A percentile compares a stretch with the other conserved stretches of the same genome.
Conservation (phyloP, 306 rosid genomes). For the Myrica gale region DNA sequence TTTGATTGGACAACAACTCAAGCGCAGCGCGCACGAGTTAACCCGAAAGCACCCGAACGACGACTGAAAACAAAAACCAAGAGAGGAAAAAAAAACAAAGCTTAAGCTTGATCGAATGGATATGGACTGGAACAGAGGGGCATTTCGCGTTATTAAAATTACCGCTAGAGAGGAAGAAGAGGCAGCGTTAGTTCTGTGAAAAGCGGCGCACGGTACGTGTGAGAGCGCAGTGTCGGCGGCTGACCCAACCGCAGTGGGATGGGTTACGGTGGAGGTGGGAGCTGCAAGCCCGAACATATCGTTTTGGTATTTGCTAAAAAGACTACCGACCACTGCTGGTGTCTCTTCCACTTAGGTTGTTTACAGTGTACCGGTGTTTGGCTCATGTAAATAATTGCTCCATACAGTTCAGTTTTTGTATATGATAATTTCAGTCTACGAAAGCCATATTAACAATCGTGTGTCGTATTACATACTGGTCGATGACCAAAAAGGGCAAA, state of each 20-base stretch:
- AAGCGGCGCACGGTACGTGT: constrained; percentile 23
- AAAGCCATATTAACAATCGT: too few relatives aligned
- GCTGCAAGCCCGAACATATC: constrained; percentile 34
- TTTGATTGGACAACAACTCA: constrained; percentile 40
- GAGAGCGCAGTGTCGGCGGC: constrained; percentile 11
- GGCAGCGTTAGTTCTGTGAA: neutral
- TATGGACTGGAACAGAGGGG: constrained; percentile 14
- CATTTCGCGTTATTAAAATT: neutral
- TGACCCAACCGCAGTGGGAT: neutral
- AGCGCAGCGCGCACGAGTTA: constrained; percentile 30
- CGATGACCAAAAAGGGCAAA: too few relatives aligned
- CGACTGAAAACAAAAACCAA: constrained; percentile 12
- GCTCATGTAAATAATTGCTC: too few relatives aligned
- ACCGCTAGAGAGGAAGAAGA: neutral
- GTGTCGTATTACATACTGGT: too few relatives aligned
- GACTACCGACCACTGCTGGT: neutral
- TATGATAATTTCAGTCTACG: too few relatives aligned
- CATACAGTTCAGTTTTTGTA: too few relatives aligned
- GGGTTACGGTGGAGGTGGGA: constrained; percentile 15
- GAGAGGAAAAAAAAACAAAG: neutral
- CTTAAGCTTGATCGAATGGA: constrained; percentile 13
- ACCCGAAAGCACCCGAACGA: constrained; percentile 25
- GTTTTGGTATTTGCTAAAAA: neutral
- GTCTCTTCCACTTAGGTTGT: neutral
- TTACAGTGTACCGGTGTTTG: too few relatives aligned